These are phyloP conservation scores for Dujonia santamariae DNA, from an alignment of 1,139 yeast genomes.

Conservation along the genomic window DNA sequence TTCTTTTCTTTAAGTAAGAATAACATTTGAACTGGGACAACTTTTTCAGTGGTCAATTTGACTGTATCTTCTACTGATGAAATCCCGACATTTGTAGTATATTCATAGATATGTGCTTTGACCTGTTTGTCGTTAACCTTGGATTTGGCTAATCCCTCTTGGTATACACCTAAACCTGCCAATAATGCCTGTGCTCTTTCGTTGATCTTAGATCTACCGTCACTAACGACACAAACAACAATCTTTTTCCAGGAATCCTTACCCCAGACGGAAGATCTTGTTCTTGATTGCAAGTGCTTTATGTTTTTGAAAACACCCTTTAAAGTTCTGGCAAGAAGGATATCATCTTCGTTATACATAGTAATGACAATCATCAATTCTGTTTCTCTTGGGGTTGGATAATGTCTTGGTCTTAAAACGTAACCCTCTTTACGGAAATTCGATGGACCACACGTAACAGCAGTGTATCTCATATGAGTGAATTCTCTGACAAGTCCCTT, in stretches of 20 bases:
- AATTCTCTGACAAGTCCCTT: conserved; percentile 47
- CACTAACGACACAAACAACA: conserved; percentile 47
- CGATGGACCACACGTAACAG: conserved; percentile 50
- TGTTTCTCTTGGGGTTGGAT: conserved; percentile 43
- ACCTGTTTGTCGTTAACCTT: conserved; percentile 46
- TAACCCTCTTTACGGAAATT: conserved; percentile 45
- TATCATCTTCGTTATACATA: conserved; percentile 50
- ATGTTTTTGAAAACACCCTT: conserved; percentile 49
- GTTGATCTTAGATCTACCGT: conserved; percentile 47
- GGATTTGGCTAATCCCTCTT: conserved; percentile 48
- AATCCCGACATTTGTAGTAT: conserved; percentile 48
- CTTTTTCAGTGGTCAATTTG: conserved; percentile 46
- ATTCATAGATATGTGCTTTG: conserved; percentile 47
- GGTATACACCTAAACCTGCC: conserved; percentile 48
- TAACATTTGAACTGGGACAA: conserved; percentile 46
- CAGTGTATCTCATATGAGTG: conserved; percentile 49
- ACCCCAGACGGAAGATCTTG: conserved; percentile 44
- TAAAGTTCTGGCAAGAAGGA: conserved; percentile 43
- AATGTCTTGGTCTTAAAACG: conserved; percentile 45
- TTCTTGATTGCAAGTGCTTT: conserved; percentile 44
- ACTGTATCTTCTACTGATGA: conserved; percentile 46
- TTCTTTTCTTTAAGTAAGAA: conserved; percentile 47
- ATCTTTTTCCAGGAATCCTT: conserved; percentile 49
- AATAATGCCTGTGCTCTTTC: conserved; percentile 47
- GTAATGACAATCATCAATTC: conserved; percentile 48